Percentiles rank a stretch among this genome's conserved stretches.
phyloP scores from a whole-genome alignment of 2,329 filamentous ascomycete species.

The Fusarium irregulare region DNA sequence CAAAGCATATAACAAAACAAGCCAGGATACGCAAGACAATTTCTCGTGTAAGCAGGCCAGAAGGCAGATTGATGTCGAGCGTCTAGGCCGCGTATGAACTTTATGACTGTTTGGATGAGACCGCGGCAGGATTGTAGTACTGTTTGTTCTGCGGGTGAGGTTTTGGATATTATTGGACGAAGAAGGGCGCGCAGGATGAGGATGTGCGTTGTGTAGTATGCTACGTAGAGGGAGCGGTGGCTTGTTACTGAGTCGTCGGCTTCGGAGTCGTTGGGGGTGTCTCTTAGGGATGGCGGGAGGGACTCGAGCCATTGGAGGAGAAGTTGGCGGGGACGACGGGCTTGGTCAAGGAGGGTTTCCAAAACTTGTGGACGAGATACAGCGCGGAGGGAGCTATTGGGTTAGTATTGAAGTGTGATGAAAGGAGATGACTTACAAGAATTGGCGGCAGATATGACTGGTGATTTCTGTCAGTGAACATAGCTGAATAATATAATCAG shows the following conservation, averaged over 20 bases:
- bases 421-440: background rate
- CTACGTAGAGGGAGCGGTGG: slow-evolving; percentile 6
- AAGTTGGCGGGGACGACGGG: background rate
- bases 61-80: background rate
- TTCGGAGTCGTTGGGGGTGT: background rate
- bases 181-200: background rate
- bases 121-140: background rate
- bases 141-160: background rate
- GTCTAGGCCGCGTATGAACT: background rate
- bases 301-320: background rate
- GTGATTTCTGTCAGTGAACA: background rate
- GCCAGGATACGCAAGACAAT: background rate
- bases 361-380: background rate
- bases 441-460: background rate
- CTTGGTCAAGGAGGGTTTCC: background rate
- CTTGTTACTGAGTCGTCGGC: slow-evolving; percentile 4
- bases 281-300: background rate
- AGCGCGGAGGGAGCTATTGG: background rate
- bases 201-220: slow-evolving; percentile 1
- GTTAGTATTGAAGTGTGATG: accelerated
- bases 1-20: slow-evolving; percentile 15
- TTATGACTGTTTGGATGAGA: background rate
- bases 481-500: background rate
- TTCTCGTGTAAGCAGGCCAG: slow-evolving; percentile 1
- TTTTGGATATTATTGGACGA: background rate